Conservation (phyloP, 768 basidiomycete genomes). For the Leccinum rimulosum region DNA sequence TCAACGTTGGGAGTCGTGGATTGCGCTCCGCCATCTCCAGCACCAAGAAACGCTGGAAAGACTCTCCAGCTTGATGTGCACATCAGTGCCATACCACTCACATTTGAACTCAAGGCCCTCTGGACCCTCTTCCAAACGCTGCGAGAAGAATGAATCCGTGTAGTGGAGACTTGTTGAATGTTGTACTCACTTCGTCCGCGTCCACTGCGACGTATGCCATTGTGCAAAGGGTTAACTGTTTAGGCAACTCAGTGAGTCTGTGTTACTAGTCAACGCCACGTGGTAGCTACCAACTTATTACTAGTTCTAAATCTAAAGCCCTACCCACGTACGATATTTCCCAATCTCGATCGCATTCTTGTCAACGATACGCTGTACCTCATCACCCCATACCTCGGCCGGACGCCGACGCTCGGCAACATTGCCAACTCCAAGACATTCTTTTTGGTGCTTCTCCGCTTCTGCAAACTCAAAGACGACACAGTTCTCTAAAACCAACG, state of each 20-base stretch:
- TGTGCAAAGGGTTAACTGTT: not conserved
- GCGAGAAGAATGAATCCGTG: not conserved
- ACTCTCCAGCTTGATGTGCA: not conserved
- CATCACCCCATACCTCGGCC: conserved; percentile 68
- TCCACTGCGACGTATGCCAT: conserved; percentile 78
- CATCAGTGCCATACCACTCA: conserved; percentile 25
- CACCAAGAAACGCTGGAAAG: conserved; percentile 54
- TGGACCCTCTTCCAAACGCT: conserved; percentile 65
- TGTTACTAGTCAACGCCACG: not conserved
- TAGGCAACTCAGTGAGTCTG: not conserved
- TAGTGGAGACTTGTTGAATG: not conserved
- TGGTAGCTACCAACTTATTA: not conserved
- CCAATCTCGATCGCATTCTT: conserved; percentile 59
- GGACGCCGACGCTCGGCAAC: conserved; percentile 30
- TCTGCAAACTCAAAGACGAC: conserved; percentile 81
- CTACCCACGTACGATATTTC: conserved; percentile 53
- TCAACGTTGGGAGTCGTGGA: conserved; percentile 40
- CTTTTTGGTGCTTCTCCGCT: conserved; percentile 60
- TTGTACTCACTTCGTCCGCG: conserved; percentile 59
- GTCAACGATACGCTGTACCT: conserved; percentile 56
- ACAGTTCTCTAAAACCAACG: conserved; percentile 74
- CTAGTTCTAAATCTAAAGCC: conserved; percentile 5
- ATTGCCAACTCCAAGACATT: conserved; percentile 34
- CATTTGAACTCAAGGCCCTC: conserved; percentile 75
- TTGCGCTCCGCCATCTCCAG: conserved; percentile 26